Conservation (phyloP, 257 asterid species). For the Solanum dulcamara region DNA sequence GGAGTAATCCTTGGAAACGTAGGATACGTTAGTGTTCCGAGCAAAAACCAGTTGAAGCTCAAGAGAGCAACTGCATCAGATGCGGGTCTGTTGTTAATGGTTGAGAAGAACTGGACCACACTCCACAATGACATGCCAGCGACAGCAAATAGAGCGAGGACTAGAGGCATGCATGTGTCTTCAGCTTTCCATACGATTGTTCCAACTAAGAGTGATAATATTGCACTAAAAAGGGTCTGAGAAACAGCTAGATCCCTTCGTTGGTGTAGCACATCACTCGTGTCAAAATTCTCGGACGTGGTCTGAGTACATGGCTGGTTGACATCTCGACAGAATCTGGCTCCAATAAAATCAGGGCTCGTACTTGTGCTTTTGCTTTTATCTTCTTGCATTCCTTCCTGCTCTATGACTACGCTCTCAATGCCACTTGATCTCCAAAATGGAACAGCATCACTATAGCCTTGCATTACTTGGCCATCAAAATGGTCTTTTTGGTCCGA, state of each 20-base stretch:
- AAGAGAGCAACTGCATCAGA: slow-evolving; percentile 48
- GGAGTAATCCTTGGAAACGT: slow-evolving; percentile 32
- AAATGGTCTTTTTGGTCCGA: neutral
- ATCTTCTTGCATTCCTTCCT: neutral
- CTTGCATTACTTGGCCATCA: neutral
- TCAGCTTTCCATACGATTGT: slow-evolving; percentile 43
- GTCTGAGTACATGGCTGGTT: neutral
- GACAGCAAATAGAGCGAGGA: slow-evolving; percentile 40
- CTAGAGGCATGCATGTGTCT: slow-evolving; percentile 60
- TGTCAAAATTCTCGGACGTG: neutral
- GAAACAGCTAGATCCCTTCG: slow-evolving; percentile 36
- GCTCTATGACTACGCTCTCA: neutral
- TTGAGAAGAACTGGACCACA: slow-evolving; percentile 22
- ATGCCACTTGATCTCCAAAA: neutral
- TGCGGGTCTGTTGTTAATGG: slow-evolving; percentile 34
- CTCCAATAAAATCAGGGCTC: neutral
- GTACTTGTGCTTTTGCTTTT: neutral
- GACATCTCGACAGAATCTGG: neutral
- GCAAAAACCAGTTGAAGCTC: slow-evolving; percentile 69
- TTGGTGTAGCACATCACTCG: neutral
- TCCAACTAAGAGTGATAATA: slow-evolving; percentile 48
- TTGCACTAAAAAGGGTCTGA: slow-evolving; percentile 43
- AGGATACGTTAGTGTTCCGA: slow-evolving; percentile 46
- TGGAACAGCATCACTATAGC: neutral
- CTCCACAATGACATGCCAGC: slow-evolving; percentile 44